Evolutionary conservation across 345 rosid genomes (phyloP), one percentile per base, ranked within the genome.

Genomic region (Trapa incisa): DNA sequence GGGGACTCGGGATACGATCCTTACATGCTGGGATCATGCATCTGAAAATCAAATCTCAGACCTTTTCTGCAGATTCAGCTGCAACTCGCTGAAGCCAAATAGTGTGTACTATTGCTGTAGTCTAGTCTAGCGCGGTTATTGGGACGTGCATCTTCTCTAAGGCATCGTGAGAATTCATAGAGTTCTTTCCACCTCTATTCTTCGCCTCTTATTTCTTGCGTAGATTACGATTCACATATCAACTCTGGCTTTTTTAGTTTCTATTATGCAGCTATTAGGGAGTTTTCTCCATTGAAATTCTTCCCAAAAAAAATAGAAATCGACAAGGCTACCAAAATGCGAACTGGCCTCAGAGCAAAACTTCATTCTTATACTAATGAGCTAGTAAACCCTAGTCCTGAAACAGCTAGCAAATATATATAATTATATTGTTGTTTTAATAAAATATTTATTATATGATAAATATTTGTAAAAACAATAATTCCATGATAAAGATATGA

Each of bases 1-100:
- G 89, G 82, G 65, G 89, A 85, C 70, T 80, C 81, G 13, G 83
- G 80, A 56, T 78, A 82, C 33, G 93, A 83, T 66, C 79, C 81
- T 8, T 81, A 72, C 75, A 67, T 80, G 1, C 82, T 79, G 1
- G 84, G 87, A 39, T 74, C 92, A 11, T 84, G 84, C 70, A 68
- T 82, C 62, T 68, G 72, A 62, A 17, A 47, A 12, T 54, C 4
- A 11, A n/a, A 7, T 12, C 48, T 8, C 16, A 37, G 11, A 63
- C 11, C 41, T 38, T 4, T n/a, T 33, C 48, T 13, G 11, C 33
- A 15, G 35, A 33, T 58, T 37, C 37, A 32, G 38, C 60, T n/a
- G 60, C 14, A 32, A 3, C 63, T 58, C 14, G 38, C 14, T 32
- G 63, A 10, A 35, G 33, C 63, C 38, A 33, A 35, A 16, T 32